Percentiles rank a stretch among this genome's conserved stretches.
Conservation (phyloP, 805 yeast species). For the Candida vaughaniae region DNA sequence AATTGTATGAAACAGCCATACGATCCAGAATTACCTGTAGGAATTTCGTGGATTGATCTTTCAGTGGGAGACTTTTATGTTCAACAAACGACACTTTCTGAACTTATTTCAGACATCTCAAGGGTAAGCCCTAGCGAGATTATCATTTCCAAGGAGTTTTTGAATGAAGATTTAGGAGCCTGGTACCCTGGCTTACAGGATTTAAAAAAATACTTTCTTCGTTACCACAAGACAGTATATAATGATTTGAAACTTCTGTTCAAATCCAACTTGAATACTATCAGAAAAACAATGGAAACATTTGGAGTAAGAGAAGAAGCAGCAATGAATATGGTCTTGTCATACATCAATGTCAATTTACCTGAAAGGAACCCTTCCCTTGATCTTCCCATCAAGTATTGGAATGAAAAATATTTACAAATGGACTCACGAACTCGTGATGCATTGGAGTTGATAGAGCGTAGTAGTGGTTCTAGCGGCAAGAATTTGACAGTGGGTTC, state of each 20-base stretch:
- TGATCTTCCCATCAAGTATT: conserved; percentile 62
- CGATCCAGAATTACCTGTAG: conserved; percentile 50
- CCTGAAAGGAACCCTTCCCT: conserved; percentile 66
- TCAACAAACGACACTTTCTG: conserved; percentile 59
- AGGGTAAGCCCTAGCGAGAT: conserved; percentile 83
- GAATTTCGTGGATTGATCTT: conserved; percentile 86
- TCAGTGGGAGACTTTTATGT: conserved; percentile 78
- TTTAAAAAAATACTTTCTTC: conserved; percentile 57
- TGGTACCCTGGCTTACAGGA: conserved; percentile 63
- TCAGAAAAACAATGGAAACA: conserved; percentile 32
- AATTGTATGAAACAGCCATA: conserved; percentile 35
- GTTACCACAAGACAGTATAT: conserved; percentile 43
- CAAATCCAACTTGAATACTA: conserved; percentile 33
- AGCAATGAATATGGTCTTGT: conserved; percentile 53
- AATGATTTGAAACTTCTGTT: conserved; percentile 32
- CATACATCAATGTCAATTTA: conserved; percentile 70
- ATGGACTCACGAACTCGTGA: conserved; percentile 79
- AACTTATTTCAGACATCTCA: conserved; percentile 67
- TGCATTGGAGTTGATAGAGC: conserved; percentile 70
- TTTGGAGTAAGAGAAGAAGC: conserved; percentile 53
- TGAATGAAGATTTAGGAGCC: conserved; percentile 41
- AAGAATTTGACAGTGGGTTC: conserved; percentile 65
- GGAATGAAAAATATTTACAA: conserved; percentile 56
- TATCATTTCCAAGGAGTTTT: conserved; percentile 50
- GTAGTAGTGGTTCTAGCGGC: conserved; percentile 33